Conservation (phyloP, 768 basidiomycete species). For the Pulveroboletus frians region DNA sequence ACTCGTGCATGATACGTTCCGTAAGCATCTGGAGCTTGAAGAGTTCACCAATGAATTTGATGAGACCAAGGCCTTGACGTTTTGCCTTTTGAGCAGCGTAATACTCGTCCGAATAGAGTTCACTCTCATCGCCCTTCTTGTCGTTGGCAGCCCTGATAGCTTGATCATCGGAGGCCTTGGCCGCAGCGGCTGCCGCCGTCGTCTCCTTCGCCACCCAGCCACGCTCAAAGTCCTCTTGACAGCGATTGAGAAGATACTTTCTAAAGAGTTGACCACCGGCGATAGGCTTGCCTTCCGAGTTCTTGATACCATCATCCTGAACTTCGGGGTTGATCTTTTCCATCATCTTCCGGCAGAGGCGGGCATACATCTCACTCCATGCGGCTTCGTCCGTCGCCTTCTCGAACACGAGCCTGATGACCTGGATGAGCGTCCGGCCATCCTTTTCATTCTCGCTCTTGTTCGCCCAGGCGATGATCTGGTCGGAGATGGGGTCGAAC, state of each 20-base stretch:
- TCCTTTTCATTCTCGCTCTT: constrained; percentile 89
- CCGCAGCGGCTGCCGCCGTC: constrained; percentile 79
- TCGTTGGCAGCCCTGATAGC: constrained; percentile 68
- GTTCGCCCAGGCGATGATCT: constrained; percentile 95
- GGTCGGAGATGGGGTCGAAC: constrained; percentile 92
- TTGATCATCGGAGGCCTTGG: constrained; percentile 81
- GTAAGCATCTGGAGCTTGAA: constrained; percentile 99
- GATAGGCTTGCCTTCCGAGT: constrained; percentile 79
- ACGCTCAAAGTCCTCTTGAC: constrained; percentile 96
- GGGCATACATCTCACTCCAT: constrained; percentile 97
- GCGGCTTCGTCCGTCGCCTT: constrained; percentile 95
- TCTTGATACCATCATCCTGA: constrained; percentile 82
- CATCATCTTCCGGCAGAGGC: constrained; percentile 93
- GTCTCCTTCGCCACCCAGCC: constrained; percentile 90
- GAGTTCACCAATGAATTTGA: constrained; percentile 96
- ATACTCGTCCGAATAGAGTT: constrained; percentile 92
- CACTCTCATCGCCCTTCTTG: constrained; percentile 54
- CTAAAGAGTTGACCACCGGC: constrained; percentile 93
- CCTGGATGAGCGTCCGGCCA: constrained; percentile 90
- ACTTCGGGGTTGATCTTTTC: constrained; percentile 85
- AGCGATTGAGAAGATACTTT: constrained; percentile 93
- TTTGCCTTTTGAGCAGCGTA: constrained; percentile 96
- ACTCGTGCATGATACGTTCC: constrained; percentile 97
- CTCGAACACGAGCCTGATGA: constrained; percentile 94
- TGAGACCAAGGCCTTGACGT: constrained; percentile 92